Percentiles rank a stretch among this genome's conserved stretches.
Evolutionary conservation across 2,329 filamentous ascomycete genomes (phyloP).

Genomic region (Cercospora citrullina): DNA sequence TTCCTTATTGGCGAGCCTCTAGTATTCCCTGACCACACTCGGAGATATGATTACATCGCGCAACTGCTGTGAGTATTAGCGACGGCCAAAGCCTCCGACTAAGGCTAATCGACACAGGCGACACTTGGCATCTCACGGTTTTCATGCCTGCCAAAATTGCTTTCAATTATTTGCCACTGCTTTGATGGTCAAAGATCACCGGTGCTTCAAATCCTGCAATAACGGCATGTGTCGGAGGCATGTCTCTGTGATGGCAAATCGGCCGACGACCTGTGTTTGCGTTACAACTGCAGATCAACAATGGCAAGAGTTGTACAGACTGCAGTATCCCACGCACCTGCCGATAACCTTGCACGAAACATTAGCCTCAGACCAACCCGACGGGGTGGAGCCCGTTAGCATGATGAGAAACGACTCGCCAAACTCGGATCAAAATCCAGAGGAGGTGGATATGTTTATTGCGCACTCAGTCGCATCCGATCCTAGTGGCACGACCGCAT

Average conservation of each 20-base stretch:
- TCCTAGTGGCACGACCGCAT: no score
- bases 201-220: not conserved
- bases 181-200: not conserved
- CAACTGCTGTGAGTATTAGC: no score
- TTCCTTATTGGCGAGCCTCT: no score
- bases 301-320: not conserved
- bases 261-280: not conserved
- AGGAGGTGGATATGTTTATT: no score
- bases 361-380: no score
- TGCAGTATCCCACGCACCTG: not conserved
- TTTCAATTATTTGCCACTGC: not conserved
- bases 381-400: no score
- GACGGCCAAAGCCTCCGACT: no score
- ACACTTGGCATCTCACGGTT: not conserved
- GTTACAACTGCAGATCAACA: not conserved
- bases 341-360: not conserved
- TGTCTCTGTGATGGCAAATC: not conserved
- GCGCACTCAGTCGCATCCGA: no score
- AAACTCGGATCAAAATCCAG: no score
- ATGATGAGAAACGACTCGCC: no score
- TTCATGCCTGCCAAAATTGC: not conserved
- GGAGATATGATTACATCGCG: no score
- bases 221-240: not conserved
- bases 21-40: no score
- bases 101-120: not conserved